Conservation (phyloP, 805 yeast genomes). For the Cyberlindnera meyerae region DNA sequence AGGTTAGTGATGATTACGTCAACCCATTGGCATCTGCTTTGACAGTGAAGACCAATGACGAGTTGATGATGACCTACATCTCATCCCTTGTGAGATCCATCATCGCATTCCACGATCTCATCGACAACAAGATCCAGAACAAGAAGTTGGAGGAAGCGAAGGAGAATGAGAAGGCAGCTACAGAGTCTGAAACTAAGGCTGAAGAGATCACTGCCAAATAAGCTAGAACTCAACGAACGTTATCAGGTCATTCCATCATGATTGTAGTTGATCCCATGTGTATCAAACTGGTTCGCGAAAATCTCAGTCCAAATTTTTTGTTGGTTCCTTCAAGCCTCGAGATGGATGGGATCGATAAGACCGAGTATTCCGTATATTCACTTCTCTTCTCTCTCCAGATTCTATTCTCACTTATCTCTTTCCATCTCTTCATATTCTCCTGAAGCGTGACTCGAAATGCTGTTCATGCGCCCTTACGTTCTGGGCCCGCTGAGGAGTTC, state of each 20-base stretch:
- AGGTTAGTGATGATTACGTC: slow-evolving; percentile 25
- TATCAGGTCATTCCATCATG: too few relatives aligned
- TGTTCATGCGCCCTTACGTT: slow-evolving; percentile 7
- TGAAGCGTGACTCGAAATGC: too few relatives aligned
- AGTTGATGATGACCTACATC: slow-evolving; percentile 88
- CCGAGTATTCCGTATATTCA: too few relatives aligned
- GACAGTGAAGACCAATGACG: slow-evolving; percentile 91
- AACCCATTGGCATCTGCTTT: slow-evolving; percentile 72
- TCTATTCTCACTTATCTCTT: too few relatives aligned
- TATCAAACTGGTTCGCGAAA: slow-evolving; percentile 3
- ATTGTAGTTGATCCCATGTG: background rate
- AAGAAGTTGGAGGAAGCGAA: slow-evolving; percentile 39
- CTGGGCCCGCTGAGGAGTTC: slow-evolving; percentile 4
- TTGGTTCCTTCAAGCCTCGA: background rate
- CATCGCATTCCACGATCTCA: slow-evolving; percentile 92
- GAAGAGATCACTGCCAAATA: slow-evolving; percentile 5
- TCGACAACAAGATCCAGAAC: slow-evolving; percentile 91
- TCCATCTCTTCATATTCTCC: too few relatives aligned
- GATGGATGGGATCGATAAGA: slow-evolving; percentile 5
- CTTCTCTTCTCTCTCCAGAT: too few relatives aligned
- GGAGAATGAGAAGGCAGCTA: slow-evolving; percentile 8
- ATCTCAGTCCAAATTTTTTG: slow-evolving; percentile 1
- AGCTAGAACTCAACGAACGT: too few relatives aligned
- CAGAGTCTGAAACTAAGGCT: slow-evolving; percentile 3
- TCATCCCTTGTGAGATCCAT: slow-evolving; percentile 88